Evolutionary conservation across 371 early-diverging fungal genomes (phyloP).

Genomic region (Smittium mucronatum): DNA sequence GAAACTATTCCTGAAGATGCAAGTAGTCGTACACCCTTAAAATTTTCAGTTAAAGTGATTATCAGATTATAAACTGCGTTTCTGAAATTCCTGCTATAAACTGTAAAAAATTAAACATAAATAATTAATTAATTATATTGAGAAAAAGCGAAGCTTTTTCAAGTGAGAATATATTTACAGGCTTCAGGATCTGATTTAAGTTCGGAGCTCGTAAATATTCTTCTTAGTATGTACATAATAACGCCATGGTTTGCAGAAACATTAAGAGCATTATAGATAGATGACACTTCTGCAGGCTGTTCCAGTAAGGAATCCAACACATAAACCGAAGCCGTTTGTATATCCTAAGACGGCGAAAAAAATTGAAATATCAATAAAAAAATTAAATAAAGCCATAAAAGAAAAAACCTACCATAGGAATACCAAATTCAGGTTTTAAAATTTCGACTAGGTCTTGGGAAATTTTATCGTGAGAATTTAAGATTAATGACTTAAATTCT

Average conservation of each 20-base stretch:
- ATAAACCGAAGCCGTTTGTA: conserved; percentile 64
- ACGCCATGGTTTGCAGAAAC: conserved; percentile 89
- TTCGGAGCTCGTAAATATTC: conserved; percentile 40
- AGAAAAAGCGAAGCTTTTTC: background rate
- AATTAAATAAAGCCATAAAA: background rate
- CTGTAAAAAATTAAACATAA: conserved; percentile 15
- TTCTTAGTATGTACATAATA: conserved; percentile 64
- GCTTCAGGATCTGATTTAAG: background rate
- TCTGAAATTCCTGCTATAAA: conserved; percentile 55
- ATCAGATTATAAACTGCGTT: conserved; percentile 75
- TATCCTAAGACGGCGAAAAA: conserved; percentile 20
- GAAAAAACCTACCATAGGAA: conserved; percentile 20
- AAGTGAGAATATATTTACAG: background rate
- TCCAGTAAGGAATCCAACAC: conserved; percentile 72
- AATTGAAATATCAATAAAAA: background rate
- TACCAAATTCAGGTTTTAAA: conserved; percentile 51
- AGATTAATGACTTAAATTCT: conserved; percentile 55
- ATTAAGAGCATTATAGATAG: conserved; percentile 72
- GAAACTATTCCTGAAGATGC: conserved; percentile 82
- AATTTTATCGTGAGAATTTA: conserved; percentile 74
- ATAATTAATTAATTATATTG: too few species aligned
- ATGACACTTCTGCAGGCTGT: conserved; percentile 56
- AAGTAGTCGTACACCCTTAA: conserved; percentile 77
- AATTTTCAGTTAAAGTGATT: conserved; percentile 56
- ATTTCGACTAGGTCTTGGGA: conserved; percentile 61